phyloP scores from a whole-genome alignment of 805 yeast species.

The Metschnikowia hibisci region DNA sequence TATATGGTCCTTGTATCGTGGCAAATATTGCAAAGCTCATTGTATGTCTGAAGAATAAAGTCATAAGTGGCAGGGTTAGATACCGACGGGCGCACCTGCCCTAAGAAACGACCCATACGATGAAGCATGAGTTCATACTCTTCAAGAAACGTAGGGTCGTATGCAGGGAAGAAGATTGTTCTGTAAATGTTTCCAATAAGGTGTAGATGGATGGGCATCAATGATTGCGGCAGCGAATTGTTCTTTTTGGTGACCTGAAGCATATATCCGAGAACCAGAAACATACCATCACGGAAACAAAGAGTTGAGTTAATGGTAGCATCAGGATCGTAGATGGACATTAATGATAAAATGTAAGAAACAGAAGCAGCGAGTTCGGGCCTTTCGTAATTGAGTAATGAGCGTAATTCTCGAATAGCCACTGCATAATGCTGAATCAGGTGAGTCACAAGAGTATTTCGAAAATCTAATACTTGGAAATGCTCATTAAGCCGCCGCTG shows the following conservation, averaged over 20 bases:
- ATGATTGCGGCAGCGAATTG: slow-evolving; percentile 8
- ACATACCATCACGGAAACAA: slow-evolving; percentile 40
- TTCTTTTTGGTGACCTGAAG: slow-evolving; percentile 15
- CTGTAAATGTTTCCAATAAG: slow-evolving; percentile 34
- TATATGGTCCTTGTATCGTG: slow-evolving; percentile 24
- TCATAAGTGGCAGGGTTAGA: slow-evolving; percentile 9
- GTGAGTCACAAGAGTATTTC: slow-evolving; percentile 27
- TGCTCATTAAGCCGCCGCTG: slow-evolving; percentile 8
- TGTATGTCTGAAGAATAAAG: slow-evolving; percentile 21
- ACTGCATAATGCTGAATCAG: slow-evolving; percentile 35
- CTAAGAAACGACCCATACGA: slow-evolving; percentile 21
- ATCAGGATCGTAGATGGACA: slow-evolving; percentile 43
- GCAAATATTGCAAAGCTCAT: slow-evolving; percentile 23
- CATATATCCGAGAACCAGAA: slow-evolving; percentile 31
- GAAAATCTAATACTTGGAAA: slow-evolving; percentile 15
- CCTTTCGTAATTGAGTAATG: slow-evolving; percentile 25
- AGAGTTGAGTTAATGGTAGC: slow-evolving; percentile 34
- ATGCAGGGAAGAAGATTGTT: slow-evolving; percentile 35
- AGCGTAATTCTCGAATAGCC: slow-evolving; percentile 33
- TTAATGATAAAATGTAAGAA: slow-evolving; percentile 35
- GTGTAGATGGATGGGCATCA: slow-evolving; percentile 31
- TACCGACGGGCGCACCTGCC: slow-evolving; percentile 4
- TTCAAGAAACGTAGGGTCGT: slow-evolving; percentile 27
- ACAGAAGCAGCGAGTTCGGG: slow-evolving; percentile 32
- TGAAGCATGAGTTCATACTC: slow-evolving; percentile 26